phyloP scores from a whole-genome alignment of 2,329 filamentous ascomycete genomes.

The Epichloe elymi region DNA sequence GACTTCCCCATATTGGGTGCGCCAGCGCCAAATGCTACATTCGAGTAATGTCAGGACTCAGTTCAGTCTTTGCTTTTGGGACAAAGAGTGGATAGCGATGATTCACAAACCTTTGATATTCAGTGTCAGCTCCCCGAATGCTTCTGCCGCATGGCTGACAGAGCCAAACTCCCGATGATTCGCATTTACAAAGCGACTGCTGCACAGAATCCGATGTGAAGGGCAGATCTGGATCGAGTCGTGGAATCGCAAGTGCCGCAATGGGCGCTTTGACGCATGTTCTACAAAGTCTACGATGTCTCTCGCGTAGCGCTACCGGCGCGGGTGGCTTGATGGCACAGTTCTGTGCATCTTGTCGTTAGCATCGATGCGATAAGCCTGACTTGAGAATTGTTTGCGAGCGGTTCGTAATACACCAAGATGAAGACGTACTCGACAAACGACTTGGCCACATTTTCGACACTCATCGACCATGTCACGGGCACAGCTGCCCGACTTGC shows the following conservation, averaged over 20 bases:
- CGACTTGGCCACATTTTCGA: slow-evolving; percentile 58
- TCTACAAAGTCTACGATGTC: slow-evolving; percentile 70
- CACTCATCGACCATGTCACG: slow-evolving; percentile 79
- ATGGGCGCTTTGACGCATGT: slow-evolving; percentile 64
- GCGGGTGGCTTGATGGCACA: slow-evolving; percentile 77
- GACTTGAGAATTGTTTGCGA: not conserved
- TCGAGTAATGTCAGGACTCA: not conserved
- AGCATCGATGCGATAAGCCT: slow-evolving; percentile 3
- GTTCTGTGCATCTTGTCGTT: slow-evolving; percentile 45
- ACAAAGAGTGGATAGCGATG: not conserved
- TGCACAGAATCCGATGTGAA: slow-evolving; percentile 44
- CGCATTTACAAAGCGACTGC: slow-evolving; percentile 39
- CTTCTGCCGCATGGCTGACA: slow-evolving; percentile 72
- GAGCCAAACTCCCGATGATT: slow-evolving; percentile 57
- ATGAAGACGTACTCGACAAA: slow-evolving; percentile 59
- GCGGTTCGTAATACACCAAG: not conserved
- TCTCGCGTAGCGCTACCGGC: slow-evolving; percentile 49
- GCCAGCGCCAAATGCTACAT: slow-evolving; percentile 71
- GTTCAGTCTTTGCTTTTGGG: not conserved
- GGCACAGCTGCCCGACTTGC: slow-evolving; percentile 68
- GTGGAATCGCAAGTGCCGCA: slow-evolving; percentile 34
- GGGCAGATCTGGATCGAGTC: slow-evolving; percentile 30
- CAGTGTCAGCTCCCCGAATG: slow-evolving; percentile 45
- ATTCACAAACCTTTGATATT: slow-evolving; percentile 40
- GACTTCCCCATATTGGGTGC: slow-evolving; percentile 69